These are phyloP conservation scores for Solanum appendiculatum DNA, from an alignment of 257 asterid genomes.

Conservation along the genomic window DNA sequence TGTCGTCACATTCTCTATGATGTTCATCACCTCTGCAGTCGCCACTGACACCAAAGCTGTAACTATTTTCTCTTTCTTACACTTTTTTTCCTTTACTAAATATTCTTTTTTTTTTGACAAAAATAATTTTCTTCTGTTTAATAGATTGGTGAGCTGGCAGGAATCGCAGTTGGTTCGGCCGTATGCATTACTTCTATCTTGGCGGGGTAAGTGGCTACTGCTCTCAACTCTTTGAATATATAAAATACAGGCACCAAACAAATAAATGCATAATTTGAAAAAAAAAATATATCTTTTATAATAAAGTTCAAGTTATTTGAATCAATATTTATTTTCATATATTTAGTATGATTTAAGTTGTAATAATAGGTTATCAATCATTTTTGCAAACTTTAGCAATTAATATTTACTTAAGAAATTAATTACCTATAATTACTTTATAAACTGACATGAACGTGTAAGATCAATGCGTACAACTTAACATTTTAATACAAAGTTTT, in stretches of 20 bases:
- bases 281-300: background rate
- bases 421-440: too few species aligned
- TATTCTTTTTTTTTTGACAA: background rate
- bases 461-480: background rate
- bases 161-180: conserved; percentile 85
- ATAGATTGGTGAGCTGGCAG: conserved; percentile 82
- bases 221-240: background rate
- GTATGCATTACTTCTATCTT: conserved; percentile 85
- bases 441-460: background rate
- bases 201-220: conserved; percentile 45
- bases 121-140: background rate
- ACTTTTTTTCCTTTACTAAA: too few species aligned
- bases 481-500: too few species aligned
- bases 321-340: background rate
- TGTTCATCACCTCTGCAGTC: conserved; percentile 78
- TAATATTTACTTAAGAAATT: background rate
- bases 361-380: background rate
- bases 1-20: conserved; percentile 74
- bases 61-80: conserved; percentile 8
- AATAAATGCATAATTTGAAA: background rate
- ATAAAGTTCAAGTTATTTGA: background rate
- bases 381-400: background rate
- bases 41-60: conserved; percentile 96
- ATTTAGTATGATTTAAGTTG: background rate
- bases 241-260: background rate